Conservation (phyloP, 2,329 filamentous ascomycete species). For the Ophiostoma himal-ulmi region DNA sequence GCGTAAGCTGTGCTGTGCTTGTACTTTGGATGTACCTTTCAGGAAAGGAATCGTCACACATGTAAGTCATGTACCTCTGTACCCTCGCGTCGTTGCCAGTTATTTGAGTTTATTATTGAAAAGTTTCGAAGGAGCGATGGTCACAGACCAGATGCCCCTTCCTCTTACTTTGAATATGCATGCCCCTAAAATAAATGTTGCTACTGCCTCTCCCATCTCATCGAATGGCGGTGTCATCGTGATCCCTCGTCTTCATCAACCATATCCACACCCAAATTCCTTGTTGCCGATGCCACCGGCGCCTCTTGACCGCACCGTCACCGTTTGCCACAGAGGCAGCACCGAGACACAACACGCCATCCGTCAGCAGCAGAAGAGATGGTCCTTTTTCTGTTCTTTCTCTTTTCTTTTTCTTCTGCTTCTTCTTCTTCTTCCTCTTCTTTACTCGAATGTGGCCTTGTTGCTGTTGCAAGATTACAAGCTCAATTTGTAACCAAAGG, state of each 20-base stretch:
- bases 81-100: background rate
- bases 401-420: background rate
- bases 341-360: background rate
- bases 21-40: constrained; percentile 4
- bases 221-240: constrained; percentile 10
- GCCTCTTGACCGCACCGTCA: background rate
- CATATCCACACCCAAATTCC: background rate
- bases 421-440: background rate
- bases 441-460: background rate
- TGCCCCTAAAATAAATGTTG: background rate
- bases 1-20: background rate
- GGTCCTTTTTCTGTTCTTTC: background rate
- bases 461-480: background rate
- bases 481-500: too few species aligned
- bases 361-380: background rate
- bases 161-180: background rate
- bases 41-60: background rate
- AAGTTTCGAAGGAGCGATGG: background rate
- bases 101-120: background rate
- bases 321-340: constrained; percentile 1
- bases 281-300: background rate
- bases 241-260: background rate
- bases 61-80: constrained; percentile 10
- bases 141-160: background rate
- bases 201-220: background rate